Evolutionary conservation across 805 yeast species (phyloP).

Genomic region (Lachancea fermentati): DNA sequence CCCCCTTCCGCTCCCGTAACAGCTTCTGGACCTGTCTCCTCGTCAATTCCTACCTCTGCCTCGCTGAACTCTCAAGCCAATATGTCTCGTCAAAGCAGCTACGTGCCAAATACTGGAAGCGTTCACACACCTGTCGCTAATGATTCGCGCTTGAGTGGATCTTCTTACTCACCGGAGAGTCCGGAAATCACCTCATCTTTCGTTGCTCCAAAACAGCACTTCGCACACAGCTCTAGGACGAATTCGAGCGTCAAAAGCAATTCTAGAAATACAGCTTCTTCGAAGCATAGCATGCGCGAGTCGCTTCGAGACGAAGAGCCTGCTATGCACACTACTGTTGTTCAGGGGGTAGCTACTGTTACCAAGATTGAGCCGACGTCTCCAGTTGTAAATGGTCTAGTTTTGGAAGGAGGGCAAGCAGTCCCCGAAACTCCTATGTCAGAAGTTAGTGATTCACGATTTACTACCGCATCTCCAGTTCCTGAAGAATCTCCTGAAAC

Average conservation of each 20-base stretch:
- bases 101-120: not conserved
- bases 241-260: not conserved
- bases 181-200: not conserved
- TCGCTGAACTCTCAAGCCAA: not conserved
- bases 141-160: not conserved
- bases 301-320: too few species aligned
- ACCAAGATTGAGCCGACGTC: too few species aligned
- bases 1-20: too few species aligned
- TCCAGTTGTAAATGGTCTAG: too few species aligned
- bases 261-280: not conserved
- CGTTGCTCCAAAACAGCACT: not conserved
- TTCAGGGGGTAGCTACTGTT: too few species aligned
- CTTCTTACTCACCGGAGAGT: not conserved
- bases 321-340: too few species aligned
- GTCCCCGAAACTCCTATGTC: too few species aligned
- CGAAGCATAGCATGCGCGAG: not conserved
- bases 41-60: not conserved
- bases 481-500: too few species aligned
- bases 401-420: too few species aligned
- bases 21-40: too few species aligned
- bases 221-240: not conserved
- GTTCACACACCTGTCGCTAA: not conserved
- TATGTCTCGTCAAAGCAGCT: not conserved
- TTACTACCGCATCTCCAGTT: too few species aligned
- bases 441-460: too few species aligned